Evolutionary conservation across 305 asterid genomes (phyloP).

Genomic region (Euphrasia arctica): DNA sequence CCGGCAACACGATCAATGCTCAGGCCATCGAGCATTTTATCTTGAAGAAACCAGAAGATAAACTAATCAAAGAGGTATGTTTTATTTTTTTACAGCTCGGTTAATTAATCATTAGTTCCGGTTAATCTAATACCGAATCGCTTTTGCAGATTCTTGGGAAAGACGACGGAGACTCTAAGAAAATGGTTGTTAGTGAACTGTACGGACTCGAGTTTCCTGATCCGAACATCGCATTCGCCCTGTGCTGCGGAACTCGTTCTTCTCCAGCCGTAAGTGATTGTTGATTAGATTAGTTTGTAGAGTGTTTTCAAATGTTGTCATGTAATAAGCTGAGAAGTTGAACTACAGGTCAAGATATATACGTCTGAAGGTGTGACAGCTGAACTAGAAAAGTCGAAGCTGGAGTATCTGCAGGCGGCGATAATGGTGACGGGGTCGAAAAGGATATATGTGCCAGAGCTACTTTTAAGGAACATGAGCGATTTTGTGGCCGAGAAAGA

Average conservation of each 20-base stretch:
- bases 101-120: background rate
- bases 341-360: constrained; percentile 61
- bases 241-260: constrained; percentile 84
- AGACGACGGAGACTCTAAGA: constrained; percentile 30
- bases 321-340: background rate
- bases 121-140: background rate
- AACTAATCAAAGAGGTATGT: constrained; percentile 52
- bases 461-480: constrained; percentile 52
- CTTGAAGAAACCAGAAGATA: constrained; percentile 53
- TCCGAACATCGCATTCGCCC: constrained; percentile 72
- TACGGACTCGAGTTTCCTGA: constrained; percentile 65
- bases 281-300: background rate
- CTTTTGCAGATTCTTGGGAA: constrained; percentile 14
- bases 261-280: constrained; percentile 73
- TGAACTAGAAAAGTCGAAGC: constrained; percentile 67
- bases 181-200: constrained; percentile 38
- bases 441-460: constrained; percentile 69
- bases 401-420: constrained; percentile 80
- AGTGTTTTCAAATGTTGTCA: background rate
- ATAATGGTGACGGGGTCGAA: constrained; percentile 54
- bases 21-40: constrained; percentile 59
- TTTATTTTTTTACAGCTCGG: background rate
- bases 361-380: constrained; percentile 68
- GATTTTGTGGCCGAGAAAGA: constrained; percentile 58
- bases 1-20: constrained; percentile 61